Base-by-base conservation (phyloP, 1,284 basidiomycete genomes). In the Coniferiporia sulphurascens region DNA sequence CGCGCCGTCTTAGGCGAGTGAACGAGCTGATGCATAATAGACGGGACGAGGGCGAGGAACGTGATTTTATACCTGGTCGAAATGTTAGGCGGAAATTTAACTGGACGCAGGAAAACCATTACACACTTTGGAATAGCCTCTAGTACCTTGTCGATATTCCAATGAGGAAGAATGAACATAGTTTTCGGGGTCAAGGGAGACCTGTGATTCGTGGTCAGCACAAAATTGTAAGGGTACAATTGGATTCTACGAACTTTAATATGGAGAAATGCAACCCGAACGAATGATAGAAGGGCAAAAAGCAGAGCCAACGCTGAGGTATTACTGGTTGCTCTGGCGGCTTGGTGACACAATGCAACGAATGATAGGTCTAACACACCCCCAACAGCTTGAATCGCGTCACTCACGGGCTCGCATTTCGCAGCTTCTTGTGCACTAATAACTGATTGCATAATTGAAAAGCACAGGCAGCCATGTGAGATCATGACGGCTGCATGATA, bases 251-350 rank as follows among this genome's bases (percentile, higher is more conserved):
- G 7, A 22, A 67, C 67, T 57, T 78, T 67, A 90, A 80, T 13
- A 74, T 73, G 60, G 77, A 76, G 2, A 73, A 62, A 58, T 86
- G 80, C 17, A 89, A 73, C 3, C 86, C 89, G 65, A 80, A 88
- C 1, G 79, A 74, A 64, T 91, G 89, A 65, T 89, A 83, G 52
- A 90, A 75, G 0, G 89, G 89, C 1, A 91, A 70, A 64, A 84
- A 83, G 0, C 75, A 82, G 34, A 91, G 75, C 3, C 64, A 62
- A 3, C 84, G 69, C 0, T 80, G 78, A 2, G 78, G 76, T 27
- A 2, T 74, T 76, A 3, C 70, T 65, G 27, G 27, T 15, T 72
- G 72, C 4, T 67, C 68, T 41, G 73, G 71, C 12, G 75, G 75
- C 81, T 84, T 48, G 27, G 27, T 27, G 27, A 5, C 27, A 27